A percentile compares a stretch with the other conserved stretches of the same genome.
phyloP scores from a whole-genome alignment of 129 eudicot species.

The Solidago caesia region DNA sequence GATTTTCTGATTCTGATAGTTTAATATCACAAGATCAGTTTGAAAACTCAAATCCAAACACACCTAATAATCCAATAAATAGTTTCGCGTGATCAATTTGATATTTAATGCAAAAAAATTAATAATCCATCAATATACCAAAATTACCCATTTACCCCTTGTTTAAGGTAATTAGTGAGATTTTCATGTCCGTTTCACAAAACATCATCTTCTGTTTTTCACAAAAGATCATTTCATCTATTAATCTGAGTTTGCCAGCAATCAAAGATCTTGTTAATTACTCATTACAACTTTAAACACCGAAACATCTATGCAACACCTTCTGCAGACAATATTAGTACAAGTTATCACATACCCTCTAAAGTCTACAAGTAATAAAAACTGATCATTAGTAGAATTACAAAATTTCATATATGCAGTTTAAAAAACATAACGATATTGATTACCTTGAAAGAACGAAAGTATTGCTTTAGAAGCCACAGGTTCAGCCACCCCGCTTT shows the following conservation, averaged over 20 bases:
- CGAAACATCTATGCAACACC: not conserved
- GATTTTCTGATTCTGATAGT: no score
- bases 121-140: no score
- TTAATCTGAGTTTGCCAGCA: not conserved
- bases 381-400: not conserved
- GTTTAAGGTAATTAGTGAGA: not conserved
- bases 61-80: no score
- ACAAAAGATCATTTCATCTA: not conserved
- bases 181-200: not conserved
- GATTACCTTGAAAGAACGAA: conserved; percentile 65
- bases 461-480: conserved; percentile 58
- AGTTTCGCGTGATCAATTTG: no score
- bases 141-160: not conserved
- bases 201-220: not conserved
- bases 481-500: conserved; percentile 60
- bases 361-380: not conserved
- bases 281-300: not conserved
- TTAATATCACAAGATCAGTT: no score
- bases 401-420: not conserved
- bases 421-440: not conserved
- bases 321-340: not conserved
- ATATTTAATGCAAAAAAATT: no score
- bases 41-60: no score
- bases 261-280: not conserved
- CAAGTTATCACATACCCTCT: not conserved